Conservation (phyloP, 2,329 filamentous ascomycete genomes). For the Monosporascus sp. region DNA sequence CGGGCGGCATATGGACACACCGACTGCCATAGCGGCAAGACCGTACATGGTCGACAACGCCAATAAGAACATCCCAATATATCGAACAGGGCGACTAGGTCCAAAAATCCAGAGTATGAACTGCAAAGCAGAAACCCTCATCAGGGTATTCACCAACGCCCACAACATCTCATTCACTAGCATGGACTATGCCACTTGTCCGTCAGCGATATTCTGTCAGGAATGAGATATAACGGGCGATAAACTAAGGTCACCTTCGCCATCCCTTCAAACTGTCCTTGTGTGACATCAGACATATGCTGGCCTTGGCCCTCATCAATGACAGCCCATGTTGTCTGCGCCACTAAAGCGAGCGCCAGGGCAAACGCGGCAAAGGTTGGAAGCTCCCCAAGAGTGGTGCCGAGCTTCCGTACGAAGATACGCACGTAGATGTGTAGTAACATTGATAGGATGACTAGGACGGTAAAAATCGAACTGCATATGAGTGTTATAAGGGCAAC, state of each 20-base stretch:
- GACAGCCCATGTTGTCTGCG: conserved; percentile 9
- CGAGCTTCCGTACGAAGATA: not conserved
- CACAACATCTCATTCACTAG: conserved; percentile 5
- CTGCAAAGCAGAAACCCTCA: conserved; percentile 3
- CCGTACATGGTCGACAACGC: not conserved
- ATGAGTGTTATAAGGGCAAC: conserved; percentile 20
- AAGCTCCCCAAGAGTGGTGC: not conserved
- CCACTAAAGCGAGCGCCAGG: conserved; percentile 3
- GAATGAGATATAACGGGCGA: no score
- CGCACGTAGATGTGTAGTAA: not conserved
- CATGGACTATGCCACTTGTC: conserved; percentile 1
- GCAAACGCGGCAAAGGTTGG: conserved; percentile 1
- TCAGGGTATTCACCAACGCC: conserved; percentile 6
- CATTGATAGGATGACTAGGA: conserved; percentile 3
- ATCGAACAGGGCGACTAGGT: no score
- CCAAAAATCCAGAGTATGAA: not conserved
- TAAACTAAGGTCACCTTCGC: conserved; percentile 3
- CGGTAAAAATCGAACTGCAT: conserved; percentile 3
- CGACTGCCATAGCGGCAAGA: not conserved
- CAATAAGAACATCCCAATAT: not conserved
- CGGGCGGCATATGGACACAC: conserved; percentile 2
- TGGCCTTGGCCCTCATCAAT: conserved; percentile 9
- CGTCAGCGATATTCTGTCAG: no score
- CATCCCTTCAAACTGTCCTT: conserved; percentile 3
- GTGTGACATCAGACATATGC: conserved; percentile 4